A percentile compares a stretch with the other conserved stretches of the same genome.
phyloP scores from a whole-genome alignment of 2,329 filamentous ascomycete species.

The Dactylellina haptotyla region DNA sequence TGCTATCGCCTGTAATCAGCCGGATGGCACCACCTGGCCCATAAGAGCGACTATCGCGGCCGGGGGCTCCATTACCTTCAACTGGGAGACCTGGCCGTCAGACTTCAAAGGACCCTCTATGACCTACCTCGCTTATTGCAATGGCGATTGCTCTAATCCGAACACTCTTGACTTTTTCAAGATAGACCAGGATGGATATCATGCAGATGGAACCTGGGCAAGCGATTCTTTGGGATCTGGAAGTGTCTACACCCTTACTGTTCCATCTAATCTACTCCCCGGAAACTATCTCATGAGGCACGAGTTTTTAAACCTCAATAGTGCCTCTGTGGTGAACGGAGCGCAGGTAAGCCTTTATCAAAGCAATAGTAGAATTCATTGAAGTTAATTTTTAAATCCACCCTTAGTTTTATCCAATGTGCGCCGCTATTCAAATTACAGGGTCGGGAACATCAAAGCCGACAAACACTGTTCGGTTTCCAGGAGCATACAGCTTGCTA shows the following conservation, averaged over 20 bases:
- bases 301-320: constrained; percentile 30
- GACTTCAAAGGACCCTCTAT: constrained; percentile 30
- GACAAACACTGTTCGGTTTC: constrained; percentile 29
- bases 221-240: constrained; percentile 10
- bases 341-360: constrained; percentile 8
- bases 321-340: constrained; percentile 13
- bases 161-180: constrained; percentile 38
- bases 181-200: constrained; percentile 33
- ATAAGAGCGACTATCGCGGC: constrained; percentile 20
- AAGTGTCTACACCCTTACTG: constrained; percentile 17
- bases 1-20: constrained; percentile 38
- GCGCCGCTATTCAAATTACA: constrained; percentile 17
- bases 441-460: background rate
- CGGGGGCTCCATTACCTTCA: constrained; percentile 22
- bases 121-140: constrained; percentile 41
- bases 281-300: constrained; percentile 38
- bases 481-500: constrained; percentile 20
- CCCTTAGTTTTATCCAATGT: constrained; percentile 41
- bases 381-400: background rate
- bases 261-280: constrained; percentile 18
- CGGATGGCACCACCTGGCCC: constrained; percentile 25
- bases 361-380: background rate
- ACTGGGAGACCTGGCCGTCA: constrained; percentile 25
- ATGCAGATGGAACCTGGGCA: constrained; percentile 30
- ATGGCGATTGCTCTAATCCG: constrained; percentile 25